Conservation (phyloP, 1,284 basidiomycete genomes). For the Fomitopsis palustris region DNA sequence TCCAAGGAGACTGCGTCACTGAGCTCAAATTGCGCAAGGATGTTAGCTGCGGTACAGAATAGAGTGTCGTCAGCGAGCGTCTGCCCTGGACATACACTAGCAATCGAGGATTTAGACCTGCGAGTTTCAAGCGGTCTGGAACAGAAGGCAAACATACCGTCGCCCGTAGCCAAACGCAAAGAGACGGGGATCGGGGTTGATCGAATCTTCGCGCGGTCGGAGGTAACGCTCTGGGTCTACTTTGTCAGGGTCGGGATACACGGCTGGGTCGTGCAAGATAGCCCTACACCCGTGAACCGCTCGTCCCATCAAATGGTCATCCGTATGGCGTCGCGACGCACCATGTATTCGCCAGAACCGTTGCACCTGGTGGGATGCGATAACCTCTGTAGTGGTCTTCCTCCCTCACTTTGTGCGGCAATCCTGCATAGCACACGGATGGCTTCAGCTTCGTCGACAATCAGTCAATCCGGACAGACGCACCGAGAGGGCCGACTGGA, state of each 20-base stretch:
- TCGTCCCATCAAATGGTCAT: background rate
- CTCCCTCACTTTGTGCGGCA: conserved; percentile 20
- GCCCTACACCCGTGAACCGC: background rate
- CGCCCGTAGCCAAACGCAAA: conserved; percentile 27
- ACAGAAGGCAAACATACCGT: conserved; percentile 15
- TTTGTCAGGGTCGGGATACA: conserved; percentile 23
- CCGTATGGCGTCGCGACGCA: background rate
- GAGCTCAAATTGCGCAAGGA: conserved; percentile 19
- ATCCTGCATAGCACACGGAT: background rate
- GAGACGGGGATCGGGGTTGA: conserved; percentile 21
- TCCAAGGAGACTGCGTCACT: conserved; percentile 1
- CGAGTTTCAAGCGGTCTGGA: background rate
- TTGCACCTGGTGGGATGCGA: conserved; percentile 25
- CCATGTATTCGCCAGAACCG: conserved; percentile 25
- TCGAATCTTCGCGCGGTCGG: conserved; percentile 8
- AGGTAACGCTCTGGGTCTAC: conserved; percentile 30
- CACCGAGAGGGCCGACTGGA: conserved; percentile 23
- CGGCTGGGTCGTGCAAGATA: conserved; percentile 25
- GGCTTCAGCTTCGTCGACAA: no score
- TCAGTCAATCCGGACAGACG: background rate
- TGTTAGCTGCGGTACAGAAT: conserved; percentile 16
- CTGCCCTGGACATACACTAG: conserved; percentile 12
- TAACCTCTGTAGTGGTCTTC: conserved; percentile 28
- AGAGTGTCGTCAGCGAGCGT: conserved; percentile 17
- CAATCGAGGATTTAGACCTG: background rate